Evolutionary conservation across 805 yeast species (phyloP).

Genomic region (Ogataea trehaloabstinens): DNA sequence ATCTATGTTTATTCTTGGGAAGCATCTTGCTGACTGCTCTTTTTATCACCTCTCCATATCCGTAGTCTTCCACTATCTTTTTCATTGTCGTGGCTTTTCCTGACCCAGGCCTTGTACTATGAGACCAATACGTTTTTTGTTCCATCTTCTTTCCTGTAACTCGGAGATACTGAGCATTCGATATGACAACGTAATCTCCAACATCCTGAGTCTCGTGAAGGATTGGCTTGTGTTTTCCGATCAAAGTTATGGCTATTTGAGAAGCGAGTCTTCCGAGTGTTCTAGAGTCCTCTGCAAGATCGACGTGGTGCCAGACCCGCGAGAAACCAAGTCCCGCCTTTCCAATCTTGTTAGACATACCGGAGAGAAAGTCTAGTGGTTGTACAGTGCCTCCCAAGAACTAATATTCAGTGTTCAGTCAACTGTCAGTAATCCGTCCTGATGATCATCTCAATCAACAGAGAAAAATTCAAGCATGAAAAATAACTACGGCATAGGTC

Average conservation of each 20-base stretch:
- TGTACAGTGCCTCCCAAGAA: background rate
- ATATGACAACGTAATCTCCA: constrained; percentile 96
- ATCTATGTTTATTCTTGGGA: constrained; percentile 85
- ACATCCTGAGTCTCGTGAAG: constrained; percentile 75
- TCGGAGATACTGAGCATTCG: constrained; percentile 80
- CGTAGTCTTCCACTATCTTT: constrained; percentile 69
- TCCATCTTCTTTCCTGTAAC: constrained; percentile 83
- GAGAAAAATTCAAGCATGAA: too few relatives aligned
- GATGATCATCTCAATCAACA: too few relatives aligned
- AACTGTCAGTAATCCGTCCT: too few relatives aligned
- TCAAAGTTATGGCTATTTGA: constrained; percentile 78
- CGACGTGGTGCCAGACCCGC: constrained; percentile 94
- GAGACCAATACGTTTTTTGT: constrained; percentile 84
- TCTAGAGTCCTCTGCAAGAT: constrained; percentile 77
- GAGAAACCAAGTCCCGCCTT: constrained; percentile 51
- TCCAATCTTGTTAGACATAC: constrained; percentile 49
- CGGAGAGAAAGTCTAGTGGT: background rate
- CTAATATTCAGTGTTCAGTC: too few relatives aligned
- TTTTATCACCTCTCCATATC: constrained; percentile 80
- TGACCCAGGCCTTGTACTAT: constrained; percentile 86
- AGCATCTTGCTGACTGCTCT: constrained; percentile 96
- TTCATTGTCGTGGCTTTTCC: constrained; percentile 82
- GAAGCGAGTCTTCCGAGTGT: constrained; percentile 92
- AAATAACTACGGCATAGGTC: too few relatives aligned
- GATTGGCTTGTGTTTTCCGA: constrained; percentile 97